A percentile compares a stretch with the other conserved stretches of the same genome.
These are phyloP conservation scores for Tolypocladium ovalisporum DNA, from an alignment of 2,329 filamentous ascomycete genomes.

Conservation along the genomic window DNA sequence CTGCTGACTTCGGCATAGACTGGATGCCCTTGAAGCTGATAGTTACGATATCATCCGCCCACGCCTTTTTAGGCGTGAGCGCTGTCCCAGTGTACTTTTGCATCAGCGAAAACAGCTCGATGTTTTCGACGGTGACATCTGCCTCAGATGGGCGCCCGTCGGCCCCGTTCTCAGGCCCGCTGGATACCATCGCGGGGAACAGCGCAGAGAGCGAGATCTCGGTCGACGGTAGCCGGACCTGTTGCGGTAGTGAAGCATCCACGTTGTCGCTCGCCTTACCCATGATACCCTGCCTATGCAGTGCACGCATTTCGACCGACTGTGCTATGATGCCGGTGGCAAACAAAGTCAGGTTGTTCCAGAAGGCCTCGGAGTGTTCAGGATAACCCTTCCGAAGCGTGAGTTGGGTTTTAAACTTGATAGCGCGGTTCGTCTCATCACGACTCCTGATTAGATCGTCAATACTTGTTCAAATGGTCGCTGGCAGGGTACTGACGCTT, in stretches of 20 bases:
- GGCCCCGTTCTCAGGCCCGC: constrained; percentile 7
- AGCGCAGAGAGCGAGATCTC: constrained; percentile 37
- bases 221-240: constrained; percentile 36
- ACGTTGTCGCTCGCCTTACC: constrained; percentile 21
- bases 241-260: constrained; percentile 28
- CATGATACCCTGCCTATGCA: constrained; percentile 33
- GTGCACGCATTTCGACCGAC: constrained; percentile 34
- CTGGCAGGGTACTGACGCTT: constrained; percentile 34
- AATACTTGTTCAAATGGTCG: not conserved
- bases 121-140: constrained; percentile 4
- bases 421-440: constrained; percentile 11
- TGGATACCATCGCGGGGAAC: constrained; percentile 23
- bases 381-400: constrained; percentile 32
- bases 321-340: constrained; percentile 40
- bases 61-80: constrained; percentile 24
- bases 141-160: constrained; percentile 1
- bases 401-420: constrained; percentile 26
- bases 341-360: constrained; percentile 39
- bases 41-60: constrained; percentile 49
- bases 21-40: constrained; percentile 44
- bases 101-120: constrained; percentile 12
- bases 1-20: constrained; percentile 5
- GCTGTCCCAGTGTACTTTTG: constrained; percentile 8
- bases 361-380: constrained; percentile 37
- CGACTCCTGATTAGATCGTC: constrained; percentile 14